Percentiles rank a stretch among this genome's conserved stretches.
Conservation (phyloP, 108 stramenopile genomes). For the Cyclotella atomus region DNA sequence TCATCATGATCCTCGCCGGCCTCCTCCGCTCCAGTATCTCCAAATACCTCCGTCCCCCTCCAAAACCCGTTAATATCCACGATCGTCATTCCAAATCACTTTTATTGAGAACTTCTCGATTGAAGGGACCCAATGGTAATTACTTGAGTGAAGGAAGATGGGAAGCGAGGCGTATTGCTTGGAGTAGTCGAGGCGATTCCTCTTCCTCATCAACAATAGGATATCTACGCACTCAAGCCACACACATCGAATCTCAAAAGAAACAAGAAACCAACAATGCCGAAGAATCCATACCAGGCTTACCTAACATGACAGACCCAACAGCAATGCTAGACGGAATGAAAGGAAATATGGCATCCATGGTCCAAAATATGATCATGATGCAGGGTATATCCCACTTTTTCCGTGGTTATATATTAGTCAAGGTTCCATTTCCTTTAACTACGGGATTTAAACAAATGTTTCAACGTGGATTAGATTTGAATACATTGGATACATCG, state of each 20-base stretch:
- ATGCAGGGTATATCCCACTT: constrained; percentile 97
- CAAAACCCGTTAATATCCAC: constrained; percentile 6
- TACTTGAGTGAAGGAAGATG: constrained; percentile 46
- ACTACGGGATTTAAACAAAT: constrained; percentile 96
- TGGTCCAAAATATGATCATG: constrained; percentile 99
- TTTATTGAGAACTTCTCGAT: constrained; percentile 4
- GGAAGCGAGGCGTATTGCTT: constrained; percentile 75
- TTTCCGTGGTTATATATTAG: constrained; percentile 91
- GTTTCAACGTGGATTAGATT: constrained; percentile 96
- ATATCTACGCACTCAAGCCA: constrained; percentile 41
- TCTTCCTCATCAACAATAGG: neutral
- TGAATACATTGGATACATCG: constrained; percentile 89
- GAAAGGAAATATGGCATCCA: constrained; percentile 91
- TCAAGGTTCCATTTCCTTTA: constrained; percentile 95
- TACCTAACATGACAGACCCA: constrained; percentile 54
- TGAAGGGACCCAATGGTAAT: constrained; percentile 21
- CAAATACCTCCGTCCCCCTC: constrained; percentile 31
- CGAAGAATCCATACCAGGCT: constrained; percentile 3
- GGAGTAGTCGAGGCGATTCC: constrained; percentile 33
- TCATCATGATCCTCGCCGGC: constrained; percentile 51
- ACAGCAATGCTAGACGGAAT: constrained; percentile 61
- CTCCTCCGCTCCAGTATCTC: constrained; percentile 47
- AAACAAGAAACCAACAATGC: constrained; percentile 9
- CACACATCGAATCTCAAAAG: constrained; percentile 36
- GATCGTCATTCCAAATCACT: constrained; percentile 39